A percentile compares a stretch with the other conserved stretches of the same genome.
phyloP scores from a whole-genome alignment of 2,329 filamentous ascomycete genomes.

The Diplocarpon mali region DNA sequence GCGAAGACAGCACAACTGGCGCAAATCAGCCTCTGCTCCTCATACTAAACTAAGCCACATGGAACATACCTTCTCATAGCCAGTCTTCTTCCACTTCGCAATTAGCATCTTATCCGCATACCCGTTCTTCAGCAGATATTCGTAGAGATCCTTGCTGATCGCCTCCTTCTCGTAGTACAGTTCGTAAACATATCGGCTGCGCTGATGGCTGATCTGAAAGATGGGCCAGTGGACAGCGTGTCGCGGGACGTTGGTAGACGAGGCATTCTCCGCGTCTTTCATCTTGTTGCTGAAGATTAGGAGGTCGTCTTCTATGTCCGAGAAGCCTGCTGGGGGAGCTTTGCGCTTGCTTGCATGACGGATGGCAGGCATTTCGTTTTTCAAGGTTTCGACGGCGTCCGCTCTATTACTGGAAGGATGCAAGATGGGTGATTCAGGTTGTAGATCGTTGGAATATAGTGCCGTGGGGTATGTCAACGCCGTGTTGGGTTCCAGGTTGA shows the following conservation, averaged over 20 bases:
- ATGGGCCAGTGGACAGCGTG: slow-evolving; percentile 95
- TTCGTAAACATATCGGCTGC: slow-evolving; percentile 89
- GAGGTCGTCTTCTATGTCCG: slow-evolving; percentile 78
- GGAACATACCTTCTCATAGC: slow-evolving; percentile 77
- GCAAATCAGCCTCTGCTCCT: slow-evolving; percentile 6
- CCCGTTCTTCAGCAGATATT: slow-evolving; percentile 91
- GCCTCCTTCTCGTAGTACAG: slow-evolving; percentile 97
- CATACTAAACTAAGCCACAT: slow-evolving; percentile 6
- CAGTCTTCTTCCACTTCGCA: slow-evolving; percentile 99
- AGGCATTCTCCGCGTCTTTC: slow-evolving; percentile 89
- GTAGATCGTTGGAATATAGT: neutral
- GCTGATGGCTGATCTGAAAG: slow-evolving; percentile 92
- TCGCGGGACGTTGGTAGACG: slow-evolving; percentile 66
- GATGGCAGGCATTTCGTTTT: slow-evolving; percentile 57
- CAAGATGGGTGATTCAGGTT: neutral
- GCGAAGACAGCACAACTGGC: slow-evolving; percentile 77
- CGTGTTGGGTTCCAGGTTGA: neutral
- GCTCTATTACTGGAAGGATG: neutral
- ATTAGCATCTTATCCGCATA: slow-evolving; percentile 94
- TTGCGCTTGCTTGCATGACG: slow-evolving; percentile 67
- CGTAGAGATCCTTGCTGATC: slow-evolving; percentile 84
- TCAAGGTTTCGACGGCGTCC: neutral
- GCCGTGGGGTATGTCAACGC: neutral
- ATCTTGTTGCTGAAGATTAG: slow-evolving; percentile 83
- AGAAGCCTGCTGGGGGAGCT: slow-evolving; percentile 75